A percentile compares a stretch with the other conserved stretches of the same genome.
These are phyloP conservation scores for Urtica urens DNA, from an alignment of 306 rosid genomes.

Conservation along the genomic window DNA sequence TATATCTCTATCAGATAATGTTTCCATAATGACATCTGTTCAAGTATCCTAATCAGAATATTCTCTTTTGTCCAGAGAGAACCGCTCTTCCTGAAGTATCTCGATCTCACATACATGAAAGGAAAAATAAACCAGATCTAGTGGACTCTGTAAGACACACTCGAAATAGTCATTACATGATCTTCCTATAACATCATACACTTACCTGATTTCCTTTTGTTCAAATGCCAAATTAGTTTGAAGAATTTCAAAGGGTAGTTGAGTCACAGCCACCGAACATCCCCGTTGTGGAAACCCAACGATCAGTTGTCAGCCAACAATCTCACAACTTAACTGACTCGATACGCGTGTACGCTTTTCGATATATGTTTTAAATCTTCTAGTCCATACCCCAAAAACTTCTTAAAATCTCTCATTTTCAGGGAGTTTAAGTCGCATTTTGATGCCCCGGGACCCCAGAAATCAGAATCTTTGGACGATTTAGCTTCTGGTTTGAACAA, in stretches of 20 bases:
- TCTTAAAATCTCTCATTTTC: conserved; percentile 9
- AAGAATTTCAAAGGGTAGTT: conserved; percentile 36
- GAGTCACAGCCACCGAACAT: conserved; percentile 27
- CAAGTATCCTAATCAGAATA: no score
- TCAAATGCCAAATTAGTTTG: conserved; percentile 35
- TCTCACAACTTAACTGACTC: conserved; percentile 52
- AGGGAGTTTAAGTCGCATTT: conserved; percentile 79
- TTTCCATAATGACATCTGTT: no score
- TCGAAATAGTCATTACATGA: conserved; percentile 9
- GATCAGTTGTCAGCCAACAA: conserved; percentile 19
- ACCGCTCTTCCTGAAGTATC: conserved; percentile 52
- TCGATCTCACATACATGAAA: conserved; percentile 29
- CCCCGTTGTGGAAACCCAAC: conserved; percentile 62
- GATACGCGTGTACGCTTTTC: conserved; percentile 38
- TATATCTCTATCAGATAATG: conserved; percentile 2
- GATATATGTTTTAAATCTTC: neutral
- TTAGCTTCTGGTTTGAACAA: conserved; percentile 56
- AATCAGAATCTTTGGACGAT: conserved; percentile 48
- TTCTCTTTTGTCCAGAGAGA: conserved; percentile 31
- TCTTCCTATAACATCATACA: neutral
- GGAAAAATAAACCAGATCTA: conserved; percentile 26
- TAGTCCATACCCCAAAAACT: neutral
- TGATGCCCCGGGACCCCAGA: conserved; percentile 51
- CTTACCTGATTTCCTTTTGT: conserved; percentile 2
- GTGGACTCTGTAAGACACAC: conserved; percentile 34